Conservation (phyloP, 129 eudicot genomes). For the Daucus carota region DNA sequence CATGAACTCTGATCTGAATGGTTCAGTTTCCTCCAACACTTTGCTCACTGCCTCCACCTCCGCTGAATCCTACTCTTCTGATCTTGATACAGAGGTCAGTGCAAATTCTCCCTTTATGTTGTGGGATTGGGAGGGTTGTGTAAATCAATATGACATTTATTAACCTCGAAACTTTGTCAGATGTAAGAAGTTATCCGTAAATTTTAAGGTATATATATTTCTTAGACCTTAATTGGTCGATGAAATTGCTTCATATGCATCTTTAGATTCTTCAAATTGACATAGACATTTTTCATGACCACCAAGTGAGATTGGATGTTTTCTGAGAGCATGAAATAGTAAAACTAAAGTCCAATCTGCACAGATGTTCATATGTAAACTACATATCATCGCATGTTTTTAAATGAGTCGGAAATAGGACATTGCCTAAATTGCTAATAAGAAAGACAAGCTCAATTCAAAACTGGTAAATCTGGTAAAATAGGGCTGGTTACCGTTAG, state of each 20-base stretch:
- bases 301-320: neutral
- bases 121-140: neutral
- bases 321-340: neutral
- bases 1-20: constrained; percentile 46
- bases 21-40: constrained; percentile 74
- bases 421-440: neutral
- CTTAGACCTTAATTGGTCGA: neutral
- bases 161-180: neutral
- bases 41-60: constrained; percentile 49
- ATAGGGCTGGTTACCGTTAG: neutral
- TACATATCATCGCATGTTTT: neutral
- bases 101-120: neutral
- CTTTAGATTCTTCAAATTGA: neutral
- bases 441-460: neutral
- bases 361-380: neutral
- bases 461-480: neutral
- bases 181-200: neutral
- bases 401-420: neutral
- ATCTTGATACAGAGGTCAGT: constrained; percentile 69
- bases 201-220: neutral
- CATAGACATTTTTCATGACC: neutral
- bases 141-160: neutral
- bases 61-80: constrained; percentile 51
- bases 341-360: neutral
- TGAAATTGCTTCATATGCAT: neutral